phyloP scores from a whole-genome alignment of 75 land plant genomes.

The Pseudotsuga menziesii region DNA sequence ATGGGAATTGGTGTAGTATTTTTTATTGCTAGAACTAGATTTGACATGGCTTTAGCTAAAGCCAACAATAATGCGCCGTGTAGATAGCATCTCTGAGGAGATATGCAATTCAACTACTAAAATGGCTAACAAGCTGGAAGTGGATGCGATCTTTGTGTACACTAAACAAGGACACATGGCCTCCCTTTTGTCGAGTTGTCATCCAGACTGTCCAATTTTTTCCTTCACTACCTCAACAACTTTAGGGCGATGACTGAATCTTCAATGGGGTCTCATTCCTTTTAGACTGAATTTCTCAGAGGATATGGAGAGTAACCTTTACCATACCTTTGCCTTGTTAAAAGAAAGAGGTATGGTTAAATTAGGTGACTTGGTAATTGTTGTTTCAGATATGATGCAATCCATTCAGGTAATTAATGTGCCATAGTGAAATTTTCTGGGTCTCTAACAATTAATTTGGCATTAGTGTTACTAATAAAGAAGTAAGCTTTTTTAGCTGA shows the following conservation, averaged over 20 bases:
- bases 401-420: constrained; percentile 93
- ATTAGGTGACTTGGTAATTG: constrained; percentile 84
- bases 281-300: constrained; percentile 80
- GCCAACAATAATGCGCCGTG: too few species aligned
- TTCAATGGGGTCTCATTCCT: constrained; percentile 96
- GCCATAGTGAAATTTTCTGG: constrained; percentile 27
- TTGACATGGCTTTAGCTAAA: too few species aligned
- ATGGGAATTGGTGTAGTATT: too few species aligned
- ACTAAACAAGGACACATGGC: constrained; percentile 82
- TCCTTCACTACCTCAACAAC: constrained; percentile 76
- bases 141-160: constrained; percentile 91
- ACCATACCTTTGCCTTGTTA: constrained; percentile 76
- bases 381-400: constrained; percentile 91
- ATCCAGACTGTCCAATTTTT: constrained; percentile 93
- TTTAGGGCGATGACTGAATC: constrained; percentile 70
- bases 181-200: constrained; percentile 65
- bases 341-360: constrained; percentile 92
- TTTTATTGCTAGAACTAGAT: too few species aligned
- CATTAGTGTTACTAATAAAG: too few species aligned
- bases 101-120: constrained; percentile 93
- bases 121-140: constrained; percentile 93
- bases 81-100: constrained; percentile 75
- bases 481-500: too few species aligned
- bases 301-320: constrained; percentile 92
- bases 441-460: too few species aligned